Base-by-base conservation (phyloP, 192 early-diverging fungal species). In the Backusella mclennaniae region DNA sequence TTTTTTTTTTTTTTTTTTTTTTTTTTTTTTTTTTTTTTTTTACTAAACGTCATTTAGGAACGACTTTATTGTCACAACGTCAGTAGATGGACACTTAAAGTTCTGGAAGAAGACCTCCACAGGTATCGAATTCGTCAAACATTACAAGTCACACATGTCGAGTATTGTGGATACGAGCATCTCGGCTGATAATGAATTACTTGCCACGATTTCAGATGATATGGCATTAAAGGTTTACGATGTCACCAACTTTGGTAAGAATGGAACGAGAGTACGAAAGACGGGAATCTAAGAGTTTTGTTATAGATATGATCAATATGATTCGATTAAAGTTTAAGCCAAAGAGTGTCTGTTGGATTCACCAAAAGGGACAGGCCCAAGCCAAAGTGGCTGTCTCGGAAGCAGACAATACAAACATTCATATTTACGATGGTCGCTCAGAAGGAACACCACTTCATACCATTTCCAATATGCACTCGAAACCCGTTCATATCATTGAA, bases 81-180 rank as follows among this genome's bases (percentile, higher is more conserved):
- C 97, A 0, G 85, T 92, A 0, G 96, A 99, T 83, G 98, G 98
- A 1, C 97, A 97, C 76, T 90, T 99, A 15, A 99, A 99, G 83
- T 99, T 98, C 72, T 99, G 98, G 98, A 98, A 99, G 81, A 98
- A 98, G 86, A 90, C 93, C 21, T 89, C 85, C 6, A 85, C 85
- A 42, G 98, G 97, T 14, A 93, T 99, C 53, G 98, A 99, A 83
- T 99, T 99, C 88, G 97, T 98, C 39, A 99, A 99, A 84, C 96
- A 98, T 80, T 99, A 94, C 81, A 87, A 95, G 6, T 90, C 97
- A 0, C 97, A 98, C 83, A 67, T 98, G 11, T 82, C 85, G 5
- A 84, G 85, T 33, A 87, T 91, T 23, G 76, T 78, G 44, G 88
- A 90, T 8, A 85, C 90, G 26, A 82, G 84, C 39, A 78, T 90